phyloP scores from a whole-genome alignment of 352 stramenopile species.

The Phytophthora palmivora region DNA sequence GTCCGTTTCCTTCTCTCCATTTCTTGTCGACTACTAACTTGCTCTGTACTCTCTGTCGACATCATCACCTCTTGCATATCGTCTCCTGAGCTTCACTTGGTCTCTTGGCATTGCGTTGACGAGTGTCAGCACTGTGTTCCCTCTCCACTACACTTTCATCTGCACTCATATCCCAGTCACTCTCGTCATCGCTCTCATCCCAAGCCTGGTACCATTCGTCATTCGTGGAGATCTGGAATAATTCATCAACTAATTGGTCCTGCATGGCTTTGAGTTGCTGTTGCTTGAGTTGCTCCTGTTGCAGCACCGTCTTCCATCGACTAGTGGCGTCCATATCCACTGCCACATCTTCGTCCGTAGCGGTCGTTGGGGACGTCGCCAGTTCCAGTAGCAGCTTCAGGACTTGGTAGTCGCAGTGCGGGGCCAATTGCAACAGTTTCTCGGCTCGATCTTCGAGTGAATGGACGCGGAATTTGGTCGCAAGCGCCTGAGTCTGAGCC shows the following conservation, averaged over 20 bases:
- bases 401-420: slow-evolving; percentile 48
- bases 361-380: slow-evolving; percentile 51
- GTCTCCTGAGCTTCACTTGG: slow-evolving; percentile 25
- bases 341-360: slow-evolving; percentile 40
- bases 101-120: slow-evolving; percentile 28
- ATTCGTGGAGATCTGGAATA: slow-evolving; percentile 68
- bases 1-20: slow-evolving; percentile 5
- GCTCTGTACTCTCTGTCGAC: background rate
- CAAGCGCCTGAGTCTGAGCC: slow-evolving; percentile 46
- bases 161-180: slow-evolving; percentile 28
- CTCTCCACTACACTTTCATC: slow-evolving; percentile 9
- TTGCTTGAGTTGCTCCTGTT: slow-evolving; percentile 29
- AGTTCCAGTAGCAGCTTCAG: slow-evolving; percentile 73
- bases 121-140: background rate
- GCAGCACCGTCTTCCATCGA: slow-evolving; percentile 26
- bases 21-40: slow-evolving; percentile 4
- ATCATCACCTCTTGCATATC: background rate
- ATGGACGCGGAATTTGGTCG: slow-evolving; percentile 65
- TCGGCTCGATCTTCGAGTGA: slow-evolving; percentile 51
- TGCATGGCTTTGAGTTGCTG: slow-evolving; percentile 27
- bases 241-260: slow-evolving; percentile 54
- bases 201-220: slow-evolving; percentile 77
- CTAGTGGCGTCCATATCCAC: slow-evolving; percentile 33
- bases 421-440: slow-evolving; percentile 43
- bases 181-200: slow-evolving; percentile 54